Base-by-base conservation (phyloP, 345 rosid species). In the Trapa bicornis region DNA sequence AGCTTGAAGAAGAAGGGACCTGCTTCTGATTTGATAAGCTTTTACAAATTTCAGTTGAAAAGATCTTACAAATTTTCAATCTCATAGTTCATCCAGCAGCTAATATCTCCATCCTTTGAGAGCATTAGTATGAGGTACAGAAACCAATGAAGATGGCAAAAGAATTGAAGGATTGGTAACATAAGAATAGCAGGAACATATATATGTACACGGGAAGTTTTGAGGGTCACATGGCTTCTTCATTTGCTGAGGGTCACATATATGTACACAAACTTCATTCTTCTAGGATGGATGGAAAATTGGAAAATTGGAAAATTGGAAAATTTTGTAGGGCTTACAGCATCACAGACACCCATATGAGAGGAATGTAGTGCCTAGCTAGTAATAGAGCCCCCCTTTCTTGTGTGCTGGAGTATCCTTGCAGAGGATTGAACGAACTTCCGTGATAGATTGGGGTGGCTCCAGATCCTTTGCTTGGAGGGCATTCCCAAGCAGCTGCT, bases 371-470 rank as follows among this genome's bases (percentile, higher is more conserved):
- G 38, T 37, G 37, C 52, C 65, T 73, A 22, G 0, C 29, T 22
- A 92, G 78, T 80, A 89, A 75, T 84, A 88, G 79, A 74, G 90
- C 38, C 83, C 68, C 72, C 79, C 88, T 54, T 80, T 86, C 75
- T 91, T 89, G 72, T 81, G 80, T 76, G 85, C 82, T 57, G 87
- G 80, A 69, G 82, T 81, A 70, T 94, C 99, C 79, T 91, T 91
- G 75, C 97, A 89, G 22, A 94, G 96, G 80, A 94, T 91, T 2
- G 97, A 90, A 2, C 89, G 82, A 64, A 91, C 97, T 75, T 94
- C 99, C 84, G 81, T 79, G 61, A 94, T 85, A 0, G 99, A 91
- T 79, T 93, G 85, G 0, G 99, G 97, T 17, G 95, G 86, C 80
- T 94, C 99, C 13, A 94, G 77, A 72, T 94, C 99, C 72, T 94